Conservation (phyloP, 352 stramenopile genomes). For the Phytophthora citricola region DNA sequence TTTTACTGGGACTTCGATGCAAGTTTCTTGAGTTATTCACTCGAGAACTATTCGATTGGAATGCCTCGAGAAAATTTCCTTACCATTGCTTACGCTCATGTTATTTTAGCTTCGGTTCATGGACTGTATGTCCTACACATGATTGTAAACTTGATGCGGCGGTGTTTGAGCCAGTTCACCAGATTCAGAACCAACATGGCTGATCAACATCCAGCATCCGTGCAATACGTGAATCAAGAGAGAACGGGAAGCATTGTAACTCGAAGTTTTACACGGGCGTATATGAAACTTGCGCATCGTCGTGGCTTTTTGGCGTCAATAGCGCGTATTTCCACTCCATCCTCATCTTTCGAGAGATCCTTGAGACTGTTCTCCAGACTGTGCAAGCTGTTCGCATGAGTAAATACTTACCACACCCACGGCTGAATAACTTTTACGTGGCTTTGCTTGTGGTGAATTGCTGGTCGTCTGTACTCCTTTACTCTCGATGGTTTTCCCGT, state of each 20-base stretch:
- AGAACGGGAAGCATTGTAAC: conserved; percentile 1
- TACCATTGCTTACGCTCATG: conserved; percentile 29
- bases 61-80: conserved; percentile 30
- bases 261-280: conserved; percentile 5
- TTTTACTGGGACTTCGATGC: conserved; percentile 35
- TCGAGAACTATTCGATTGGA: conserved; percentile 30
- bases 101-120: conserved; percentile 27
- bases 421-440: conserved; percentile 37
- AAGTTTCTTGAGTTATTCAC: conserved; percentile 23
- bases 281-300: conserved; percentile 1
- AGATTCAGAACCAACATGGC: neutral
- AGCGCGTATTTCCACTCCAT: conserved; percentile 1
- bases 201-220: neutral
- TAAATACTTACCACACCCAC: conserved; percentile 8
- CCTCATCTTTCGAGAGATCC: conserved; percentile 11
- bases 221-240: neutral
- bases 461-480: conserved; percentile 8
- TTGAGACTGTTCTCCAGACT: conserved; percentile 24
- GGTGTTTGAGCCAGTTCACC: neutral
- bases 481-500: conserved; percentile 5
- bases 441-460: conserved; percentile 30
- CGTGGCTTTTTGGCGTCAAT: neutral
- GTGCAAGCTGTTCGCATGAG: conserved; percentile 33
- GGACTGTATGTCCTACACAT: conserved; percentile 20
- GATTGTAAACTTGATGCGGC: conserved; percentile 5